Conservation (phyloP, 2,329 filamentous ascomycete genomes). For the Westerdykella sp. region DNA sequence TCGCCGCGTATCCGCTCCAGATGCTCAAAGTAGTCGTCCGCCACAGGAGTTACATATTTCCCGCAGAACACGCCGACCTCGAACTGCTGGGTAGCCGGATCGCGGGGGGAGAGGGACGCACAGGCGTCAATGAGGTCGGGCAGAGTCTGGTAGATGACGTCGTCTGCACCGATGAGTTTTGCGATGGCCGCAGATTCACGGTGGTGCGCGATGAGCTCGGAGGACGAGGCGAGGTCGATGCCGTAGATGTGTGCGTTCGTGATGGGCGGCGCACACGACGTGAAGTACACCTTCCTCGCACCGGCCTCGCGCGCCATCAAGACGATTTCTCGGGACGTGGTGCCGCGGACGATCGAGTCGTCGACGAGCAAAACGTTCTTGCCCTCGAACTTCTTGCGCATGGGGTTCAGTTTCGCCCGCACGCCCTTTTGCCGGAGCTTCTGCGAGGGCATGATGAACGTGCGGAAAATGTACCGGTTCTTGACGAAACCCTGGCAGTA, state of each 20-base stretch:
- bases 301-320: slow-evolving; percentile 79
- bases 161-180: slow-evolving; percentile 64
- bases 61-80: slow-evolving; percentile 92
- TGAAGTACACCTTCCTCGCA: slow-evolving; percentile 76
- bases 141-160: slow-evolving; percentile 70
- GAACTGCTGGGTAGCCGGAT: slow-evolving; percentile 58
- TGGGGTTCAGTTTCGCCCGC: slow-evolving; percentile 81
- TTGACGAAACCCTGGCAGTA: slow-evolving; percentile 81
- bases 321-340: slow-evolving; percentile 72
- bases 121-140: slow-evolving; percentile 76
- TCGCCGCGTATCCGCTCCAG: slow-evolving; percentile 66
- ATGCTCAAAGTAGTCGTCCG: slow-evolving; percentile 75
- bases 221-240: slow-evolving; percentile 66
- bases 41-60: slow-evolving; percentile 74
- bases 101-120: slow-evolving; percentile 59
- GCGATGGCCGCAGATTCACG: slow-evolving; percentile 57
- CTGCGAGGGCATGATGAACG: slow-evolving; percentile 83
- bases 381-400: slow-evolving; percentile 75
- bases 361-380: slow-evolving; percentile 80
- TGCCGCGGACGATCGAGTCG: slow-evolving; percentile 83
- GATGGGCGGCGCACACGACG: slow-evolving; percentile 74
- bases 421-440: slow-evolving; percentile 76
- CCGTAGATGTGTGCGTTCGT: slow-evolving; percentile 84
- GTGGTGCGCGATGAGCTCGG: slow-evolving; percentile 65
- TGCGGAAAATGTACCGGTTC: slow-evolving; percentile 83